Base-by-base conservation (phyloP, 1,284 basidiomycete species). In the Xerocomus amazonicus region DNA sequence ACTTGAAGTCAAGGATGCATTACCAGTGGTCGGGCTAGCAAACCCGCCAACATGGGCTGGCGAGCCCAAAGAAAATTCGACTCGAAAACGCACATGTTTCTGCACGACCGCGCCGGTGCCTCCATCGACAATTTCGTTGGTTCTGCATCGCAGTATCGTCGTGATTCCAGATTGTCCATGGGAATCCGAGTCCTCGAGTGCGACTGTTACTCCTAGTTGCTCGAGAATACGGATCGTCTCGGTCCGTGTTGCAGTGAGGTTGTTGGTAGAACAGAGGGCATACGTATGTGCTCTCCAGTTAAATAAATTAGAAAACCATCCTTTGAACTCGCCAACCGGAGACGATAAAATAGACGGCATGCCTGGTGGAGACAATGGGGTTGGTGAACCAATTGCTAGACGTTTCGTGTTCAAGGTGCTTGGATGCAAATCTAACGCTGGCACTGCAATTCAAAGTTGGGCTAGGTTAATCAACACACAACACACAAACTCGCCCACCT, bases 261-360 rank as follows among this genome's bases (percentile, higher is more conserved):
- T 79, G 53, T 86, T 77, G 10, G 73, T 66, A 2, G 90, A 90
- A 62, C 84, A 87, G 16, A 92, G 71, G n/a, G 84, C 74, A 52
- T 81, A 82, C 13, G 76, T 73, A 62, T 86, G 77, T 31, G 73
- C 71, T 56, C 81, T 83, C 85, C 85, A 88, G 63, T 79, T 83
- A 72, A 90, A 90, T 32, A 90, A 70, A 57, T 83, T 88, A 8
- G 86, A 86, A 63, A 90, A 87, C 87, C 87, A 90, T 37, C 86
- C 87, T 60, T 86, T 87, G 67, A 89, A 82, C 63, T 89, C 85
- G 53, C 84, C 81, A n/a, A 86, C 81, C n/a, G 69, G 67, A 12
- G 67, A 65, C 9, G 68, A 52, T 14, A 68, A 48, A 9, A 67
- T 67, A 34, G 67, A 64, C 5, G 61, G 54, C 49, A 64, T 45